Evolutionary conservation across 306 rosid genomes (phyloP), one percentile per base, ranked within the genome.

Genomic region (Corylus heterophylla): DNA sequence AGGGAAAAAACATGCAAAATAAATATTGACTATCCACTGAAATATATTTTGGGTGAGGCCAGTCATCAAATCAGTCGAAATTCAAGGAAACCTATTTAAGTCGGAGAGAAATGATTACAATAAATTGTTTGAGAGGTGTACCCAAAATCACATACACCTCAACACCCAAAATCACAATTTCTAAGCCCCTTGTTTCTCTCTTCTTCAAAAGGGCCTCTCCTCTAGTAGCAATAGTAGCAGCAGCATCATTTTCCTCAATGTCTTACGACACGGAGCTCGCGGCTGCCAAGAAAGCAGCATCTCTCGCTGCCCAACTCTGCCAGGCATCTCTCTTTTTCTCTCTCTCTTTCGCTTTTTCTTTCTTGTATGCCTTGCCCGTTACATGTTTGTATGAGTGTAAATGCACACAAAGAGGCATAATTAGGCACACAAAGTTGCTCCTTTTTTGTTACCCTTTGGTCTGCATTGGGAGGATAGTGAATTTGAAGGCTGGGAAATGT

Each of bases 221-320:
- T 67, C 72, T 20, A 3, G 12, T 50, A 67, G 72, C 20, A 39
- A 45, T 75, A n/a, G 58, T 79, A 22, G 75, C 89, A 22, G 67
- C 79, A 61, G 5, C 83, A 8, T 1, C 84, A 7, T 27, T 77
- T 78, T 85, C 89, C 78, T 84, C 97, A 37, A 92, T 92, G 97
- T 37, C 97, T 82, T 94, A 91, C 87, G 92, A 92, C 35, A 92
- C 90, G 74, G 97, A 94, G 79, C 97, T 94, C 78, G 87, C 87
- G 4, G 97, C 98, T 76, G 98, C 98, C 22, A 94, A 84, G 86
- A 91, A 86, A 86, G 97, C 97, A 2, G 94, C 95, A 72, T 78
- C 95, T 79, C 88, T 94, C 79, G 98, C 98, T 31, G 89, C 97
- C 78, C 84, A 82, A 54, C 95, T 94, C 83, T 94, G 97, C 81